Evolutionary conservation across 192 early-diverging fungal genomes (phyloP), one percentile per base, ranked within the genome.

Genomic region (Backusella parvicylindrica): DNA sequence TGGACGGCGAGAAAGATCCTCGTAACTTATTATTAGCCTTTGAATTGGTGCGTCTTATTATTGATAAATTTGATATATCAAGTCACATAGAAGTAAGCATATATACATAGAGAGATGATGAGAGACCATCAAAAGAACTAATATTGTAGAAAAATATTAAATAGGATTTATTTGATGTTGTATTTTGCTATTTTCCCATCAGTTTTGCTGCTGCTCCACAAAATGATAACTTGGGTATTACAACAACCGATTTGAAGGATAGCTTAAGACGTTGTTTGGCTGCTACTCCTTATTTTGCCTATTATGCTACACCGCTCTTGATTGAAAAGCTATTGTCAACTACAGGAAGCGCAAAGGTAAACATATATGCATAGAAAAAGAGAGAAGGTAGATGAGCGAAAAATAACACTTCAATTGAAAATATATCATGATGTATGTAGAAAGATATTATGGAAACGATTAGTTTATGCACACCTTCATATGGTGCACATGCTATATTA

Each of bases 1-100:
- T 99, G 85, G 98, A 99, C 79, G 96, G 96, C 21, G 98, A 99
- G 83, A 99, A 99, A 86, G 98, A 99, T 82, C 98, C 98, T n/a
- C 83, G 98, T 32, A 96, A 99, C 75, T 83, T 99, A 30, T 81
- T 98, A 75, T 77, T 97, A 30, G 92, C 91, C 0, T 99, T 99
- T 84, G 84, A 89, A 33, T 84, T 92, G 1, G 83, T 97, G 35
- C 89, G 89, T 63, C 79, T 76, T 18, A 91, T 99, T 35, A 89
- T 92, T 12, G 75, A 80, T 23, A 79, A 92, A 66, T 91, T 98
- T 50, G 94, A 98, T 77, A 92, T 95, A 35, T 86, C 89, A 23
- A 79, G 88, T 8, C 86, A 94, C 75, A 86, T 92, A 1, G 96
- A 97, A 75, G 90, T 92, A 82, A 64, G 49, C 6, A 41, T 28